Conservation (phyloP, 192 early-diverging fungal species). For the Haplosporangium gracile region DNA sequence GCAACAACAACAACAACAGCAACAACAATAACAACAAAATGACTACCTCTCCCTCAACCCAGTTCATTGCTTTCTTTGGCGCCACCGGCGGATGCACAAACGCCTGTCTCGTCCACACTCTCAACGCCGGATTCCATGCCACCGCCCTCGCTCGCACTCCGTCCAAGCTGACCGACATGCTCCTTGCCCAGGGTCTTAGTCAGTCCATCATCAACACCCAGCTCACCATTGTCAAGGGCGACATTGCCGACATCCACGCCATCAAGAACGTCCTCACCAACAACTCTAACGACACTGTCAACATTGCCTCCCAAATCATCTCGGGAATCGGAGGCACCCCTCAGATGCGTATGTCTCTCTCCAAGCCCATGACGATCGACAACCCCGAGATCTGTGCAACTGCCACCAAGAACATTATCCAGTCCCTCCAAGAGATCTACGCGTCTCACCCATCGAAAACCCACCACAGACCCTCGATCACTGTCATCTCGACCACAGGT, state of each 20-base stretch:
- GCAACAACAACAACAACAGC: too few species aligned
- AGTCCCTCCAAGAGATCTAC: conserved; percentile 36
- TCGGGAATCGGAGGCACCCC: conserved; percentile 47
- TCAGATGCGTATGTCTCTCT: conserved; percentile 13
- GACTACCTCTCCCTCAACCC: neutral
- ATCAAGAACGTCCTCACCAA: conserved; percentile 36
- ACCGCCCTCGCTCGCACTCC: conserved; percentile 47
- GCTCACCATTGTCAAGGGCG: conserved; percentile 38
- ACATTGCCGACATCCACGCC: conserved; percentile 23
- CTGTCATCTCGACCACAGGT: conserved; percentile 38
- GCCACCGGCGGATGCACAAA: conserved; percentile 52
- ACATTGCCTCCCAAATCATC: conserved; percentile 42
- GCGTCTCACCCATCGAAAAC: conserved; percentile 6
- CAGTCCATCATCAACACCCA: conserved; percentile 29
- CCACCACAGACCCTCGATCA: conserved; percentile 35
- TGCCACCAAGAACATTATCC: conserved; percentile 20
- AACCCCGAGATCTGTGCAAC: conserved; percentile 37
- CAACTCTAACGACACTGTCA: neutral
- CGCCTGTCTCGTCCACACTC: conserved; percentile 32
- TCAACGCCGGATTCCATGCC: conserved; percentile 35
- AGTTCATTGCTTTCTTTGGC: conserved; percentile 50
- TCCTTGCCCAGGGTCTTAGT: conserved; percentile 31
- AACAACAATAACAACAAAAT: neutral
- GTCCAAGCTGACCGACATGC: conserved; percentile 43
- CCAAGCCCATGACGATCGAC: conserved; percentile 26